phyloP scores from a whole-genome alignment of 106 monocot species.

The Acorus gramineus region DNA sequence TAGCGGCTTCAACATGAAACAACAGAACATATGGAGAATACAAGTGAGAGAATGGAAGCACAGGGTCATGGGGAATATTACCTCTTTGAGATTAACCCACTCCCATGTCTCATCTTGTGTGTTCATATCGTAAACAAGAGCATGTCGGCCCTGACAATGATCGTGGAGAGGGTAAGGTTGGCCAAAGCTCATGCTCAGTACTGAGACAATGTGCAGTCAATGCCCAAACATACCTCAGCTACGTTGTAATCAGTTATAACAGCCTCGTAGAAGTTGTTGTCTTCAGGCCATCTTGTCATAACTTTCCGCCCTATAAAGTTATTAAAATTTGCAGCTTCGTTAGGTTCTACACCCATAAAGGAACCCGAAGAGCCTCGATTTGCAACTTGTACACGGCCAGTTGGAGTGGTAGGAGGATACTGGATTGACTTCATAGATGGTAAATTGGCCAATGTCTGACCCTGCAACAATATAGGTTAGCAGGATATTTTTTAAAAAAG shows the following conservation, averaged over 20 bases:
- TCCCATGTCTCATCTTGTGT: constrained; percentile 62
- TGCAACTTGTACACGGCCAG: constrained; percentile 14
- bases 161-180: constrained; percentile 1
- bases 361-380: background rate
- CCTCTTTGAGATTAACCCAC: constrained; percentile 75
- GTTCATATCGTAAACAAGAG: constrained; percentile 64
- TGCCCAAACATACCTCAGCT: constrained; percentile 11
- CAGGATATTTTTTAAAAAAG: background rate
- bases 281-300: constrained; percentile 65
- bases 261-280: constrained; percentile 70
- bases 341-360: background rate
- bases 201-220: no score
- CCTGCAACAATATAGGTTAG: constrained; percentile 7
- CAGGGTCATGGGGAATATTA: constrained; percentile 1
- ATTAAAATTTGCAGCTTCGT: constrained; percentile 21
- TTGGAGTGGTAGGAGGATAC: constrained; percentile 19
- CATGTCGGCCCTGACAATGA: constrained; percentile 39
- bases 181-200: background rate
- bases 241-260: constrained; percentile 41
- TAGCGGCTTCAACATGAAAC: no score
- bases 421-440: constrained; percentile 12
- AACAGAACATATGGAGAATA: no score
- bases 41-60: no score
- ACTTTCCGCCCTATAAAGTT: constrained; percentile 54
- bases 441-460: constrained; percentile 8